Evolutionary conservation across 179 eudicot species (phyloP), one percentile per base, ranked within the genome.

Genomic region (Carnegiea gigantea): DNA sequence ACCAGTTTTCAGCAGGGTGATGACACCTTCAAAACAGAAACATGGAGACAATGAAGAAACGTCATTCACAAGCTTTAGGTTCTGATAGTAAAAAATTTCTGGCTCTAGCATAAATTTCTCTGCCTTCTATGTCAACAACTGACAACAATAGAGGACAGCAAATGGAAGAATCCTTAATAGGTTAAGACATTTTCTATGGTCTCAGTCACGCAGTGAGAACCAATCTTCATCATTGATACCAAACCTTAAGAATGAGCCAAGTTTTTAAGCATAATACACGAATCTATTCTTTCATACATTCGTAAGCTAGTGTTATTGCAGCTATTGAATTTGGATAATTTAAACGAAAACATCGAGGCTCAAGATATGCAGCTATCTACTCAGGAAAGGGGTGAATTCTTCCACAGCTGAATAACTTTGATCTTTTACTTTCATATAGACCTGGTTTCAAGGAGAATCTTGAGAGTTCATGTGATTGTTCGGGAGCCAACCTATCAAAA

Each of bases 1-100:
- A 51, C 98, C 98, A 95, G 77, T 95, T 95, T 88, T 95, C 98
- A 20, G 81, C 84, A 33, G 97, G 93, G 70, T 95, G 89, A 24
- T 93, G 84, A 76, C 98, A 93, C 91, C 98, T 93, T 83, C 84
- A 89, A 30, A 59, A 17, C 76, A 77, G 40, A 77, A 28, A 73
- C 23, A 6, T 2, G 38, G 73, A 40, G 68, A 62, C 65, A 24
- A 15, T 73, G 33, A 46, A 48, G 43, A 62, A 54, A 72, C 46
- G 28, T 18, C 51, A 53, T 53, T 73, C 73, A 71, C 77, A 70
- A 62, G 62, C 2, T 79, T 48, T 15, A 49, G 49, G 21, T 28
- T 70, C 23, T 13, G 53, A 9, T 36, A 11, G 5, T 65, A 24
- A 3, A 9, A 60, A 53, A 60, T 20, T 60, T 60, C 26, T 20